These are phyloP conservation scores for Blastomyces percursus DNA, from an alignment of 2,329 filamentous ascomycete species.

Conservation along the genomic window DNA sequence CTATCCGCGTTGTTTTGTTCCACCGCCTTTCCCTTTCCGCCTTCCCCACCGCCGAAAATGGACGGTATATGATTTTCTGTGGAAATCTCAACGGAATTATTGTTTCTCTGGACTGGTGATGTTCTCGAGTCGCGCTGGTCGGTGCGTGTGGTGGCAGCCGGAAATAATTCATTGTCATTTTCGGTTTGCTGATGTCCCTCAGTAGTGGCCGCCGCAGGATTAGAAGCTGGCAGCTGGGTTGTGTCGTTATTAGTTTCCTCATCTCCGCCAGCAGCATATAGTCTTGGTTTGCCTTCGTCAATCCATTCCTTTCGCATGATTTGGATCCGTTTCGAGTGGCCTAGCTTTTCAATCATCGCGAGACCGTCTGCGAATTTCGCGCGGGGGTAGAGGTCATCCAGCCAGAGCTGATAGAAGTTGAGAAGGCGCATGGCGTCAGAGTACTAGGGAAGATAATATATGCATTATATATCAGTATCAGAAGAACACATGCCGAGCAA, in stretches of 20 bases:
- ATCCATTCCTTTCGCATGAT: conserved; percentile 73
- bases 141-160: neutral
- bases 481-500: neutral
- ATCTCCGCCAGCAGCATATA: neutral
- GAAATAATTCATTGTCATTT: neutral
- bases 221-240: neutral
- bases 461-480: neutral
- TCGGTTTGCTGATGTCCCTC: neutral
- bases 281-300: conserved; percentile 48
- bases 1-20: conserved; percentile 9
- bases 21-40: neutral
- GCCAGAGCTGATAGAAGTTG: conserved; percentile 90
- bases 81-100: neutral
- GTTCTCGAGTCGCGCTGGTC: neutral
- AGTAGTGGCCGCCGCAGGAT: neutral
- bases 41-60: conserved; percentile 8
- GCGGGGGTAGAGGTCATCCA: conserved; percentile 90
- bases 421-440: conserved; percentile 71
- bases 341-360: conserved; percentile 82
- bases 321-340: conserved; percentile 70
- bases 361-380: conserved; percentile 87
- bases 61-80: conserved; percentile 5
- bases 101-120: neutral
- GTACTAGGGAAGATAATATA: conserved; percentile 45
- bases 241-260: neutral